Evolutionary conservation across 2,329 filamentous ascomycete genomes (phyloP).

Genomic region (Ramularia collo-cygni): DNA sequence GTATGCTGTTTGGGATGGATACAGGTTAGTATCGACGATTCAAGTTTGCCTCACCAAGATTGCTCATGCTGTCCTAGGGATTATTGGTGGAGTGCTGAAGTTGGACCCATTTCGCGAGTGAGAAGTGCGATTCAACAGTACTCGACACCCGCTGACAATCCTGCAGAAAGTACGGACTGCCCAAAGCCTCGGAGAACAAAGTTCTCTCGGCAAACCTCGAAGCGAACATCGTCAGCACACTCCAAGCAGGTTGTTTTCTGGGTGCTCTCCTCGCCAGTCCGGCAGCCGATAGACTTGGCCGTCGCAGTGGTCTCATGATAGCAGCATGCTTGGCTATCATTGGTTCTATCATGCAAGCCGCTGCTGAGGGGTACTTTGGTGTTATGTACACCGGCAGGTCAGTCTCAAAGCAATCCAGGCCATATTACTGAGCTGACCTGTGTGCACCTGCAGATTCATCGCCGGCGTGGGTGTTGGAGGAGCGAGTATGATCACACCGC

Average conservation of each 20-base stretch:
- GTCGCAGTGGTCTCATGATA: conserved; percentile 61
- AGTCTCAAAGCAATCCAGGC: no score
- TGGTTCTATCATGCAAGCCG: conserved; percentile 66
- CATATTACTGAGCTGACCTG: no score
- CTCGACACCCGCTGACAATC: neutral
- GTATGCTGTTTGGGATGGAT: conserved; percentile 60
- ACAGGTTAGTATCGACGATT: no score
- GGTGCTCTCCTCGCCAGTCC: conserved; percentile 67
- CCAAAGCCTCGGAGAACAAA: conserved; percentile 20
- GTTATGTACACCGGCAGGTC: conserved; percentile 22
- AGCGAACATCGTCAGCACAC: conserved; percentile 62
- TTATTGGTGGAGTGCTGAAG: conserved; percentile 60
- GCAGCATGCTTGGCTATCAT: conserved; percentile 54
- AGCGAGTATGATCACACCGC: conserved; percentile 49
- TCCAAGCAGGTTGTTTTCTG: conserved; percentile 64
- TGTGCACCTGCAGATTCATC: conserved; percentile 45
- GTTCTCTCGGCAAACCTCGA: conserved; percentile 17
- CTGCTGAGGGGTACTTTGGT: conserved; percentile 35
- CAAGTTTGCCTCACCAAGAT: no score
- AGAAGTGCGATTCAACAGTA: conserved; percentile 13
- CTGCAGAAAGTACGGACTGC: conserved; percentile 48
- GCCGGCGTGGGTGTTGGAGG: conserved; percentile 40
- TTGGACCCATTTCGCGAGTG: conserved; percentile 53
- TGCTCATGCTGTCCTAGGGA: no score
- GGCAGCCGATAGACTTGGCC: conserved; percentile 61